Base-by-base conservation (phyloP, 2,329 filamentous ascomycete genomes). In the Aspergillus nomiae region DNA sequence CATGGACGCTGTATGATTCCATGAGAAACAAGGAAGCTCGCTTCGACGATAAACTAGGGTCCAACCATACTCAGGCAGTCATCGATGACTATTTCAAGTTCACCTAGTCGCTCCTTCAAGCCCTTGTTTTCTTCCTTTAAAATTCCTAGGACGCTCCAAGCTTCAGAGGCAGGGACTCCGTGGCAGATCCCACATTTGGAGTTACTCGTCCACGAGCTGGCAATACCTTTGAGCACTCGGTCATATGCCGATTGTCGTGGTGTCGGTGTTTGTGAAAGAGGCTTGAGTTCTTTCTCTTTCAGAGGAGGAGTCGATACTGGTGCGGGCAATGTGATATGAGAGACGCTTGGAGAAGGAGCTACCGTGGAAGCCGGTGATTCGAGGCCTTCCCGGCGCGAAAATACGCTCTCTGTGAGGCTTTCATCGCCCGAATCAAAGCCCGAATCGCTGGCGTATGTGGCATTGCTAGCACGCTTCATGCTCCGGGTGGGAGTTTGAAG, bases 341-440 rank as follows among this genome's bases (percentile, higher is more conserved):
- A 75, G 28, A 74, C 75, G 65, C 73, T 81, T 62, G 70, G 73
- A 26, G 72, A 80, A 63, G 69, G 76, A 67, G 74, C 78, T 28
- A 76, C 68, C 9, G 75, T 78, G 7, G 78, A 79, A 11, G 71
- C 65, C 11, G 77, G 76, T 32, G 73, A 76, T 45, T 71, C 74
- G 28, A 76, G 65, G 19, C 69, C 67, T 38, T 78, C 76, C 60
- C 74, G 73, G 21, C 77, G 74, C 0, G 80, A 82, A 67, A 82
- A 84, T 24, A 85, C 73, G 59, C 82, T 81, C 32, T 82, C 80
- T 11, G 78, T 77, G 28, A 84, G 78, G 45, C 82, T 84, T 61
- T 87, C 85, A 30, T 83, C 79, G 28, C 86, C 86, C 3, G 84
- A 86, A 66, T 87, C 86, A 64, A 87, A 87, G 54, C 86, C 86